These are phyloP conservation scores for Colletotrichum chrysophilum DNA, from an alignment of 2,329 filamentous ascomycete species.

Conservation along the genomic window DNA sequence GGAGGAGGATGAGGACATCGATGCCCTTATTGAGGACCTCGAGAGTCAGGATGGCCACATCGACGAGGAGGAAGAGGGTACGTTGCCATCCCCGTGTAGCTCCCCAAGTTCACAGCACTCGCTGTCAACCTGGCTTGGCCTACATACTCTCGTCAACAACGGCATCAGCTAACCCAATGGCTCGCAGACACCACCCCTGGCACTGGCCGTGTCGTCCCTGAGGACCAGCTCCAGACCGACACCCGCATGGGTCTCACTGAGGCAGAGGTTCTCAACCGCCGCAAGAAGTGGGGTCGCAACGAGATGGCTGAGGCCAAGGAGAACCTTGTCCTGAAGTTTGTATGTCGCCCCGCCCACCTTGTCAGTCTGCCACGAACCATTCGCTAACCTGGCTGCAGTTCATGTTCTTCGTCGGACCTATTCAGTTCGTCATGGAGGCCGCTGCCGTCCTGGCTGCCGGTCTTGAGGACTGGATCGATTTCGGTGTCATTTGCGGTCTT, in stretches of 20 bases:
- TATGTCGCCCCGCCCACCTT: background rate
- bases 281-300: constrained; percentile 78
- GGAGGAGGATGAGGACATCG: constrained; percentile 79
- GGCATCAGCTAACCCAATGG: background rate
- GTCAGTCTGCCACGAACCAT: background rate
- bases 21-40: constrained; percentile 85
- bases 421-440: constrained; percentile 93
- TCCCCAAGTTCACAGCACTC: background rate
- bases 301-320: constrained; percentile 93
- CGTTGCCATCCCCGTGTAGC: background rate
- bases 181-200: constrained; percentile 43
- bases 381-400: constrained; percentile 28
- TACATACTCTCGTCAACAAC: background rate
- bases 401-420: constrained; percentile 84
- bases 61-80: constrained; percentile 66
- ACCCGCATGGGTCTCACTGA: constrained; percentile 75
- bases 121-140: background rate
- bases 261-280: constrained; percentile 65
- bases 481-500: constrained; percentile 86
- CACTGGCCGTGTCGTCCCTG: constrained; percentile 68
- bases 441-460: constrained; percentile 82
- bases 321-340: constrained; percentile 83
- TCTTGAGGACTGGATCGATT: constrained; percentile 90
- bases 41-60: constrained; percentile 79
- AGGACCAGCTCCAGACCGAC: constrained; percentile 81